A percentile compares a stretch with the other conserved stretches of the same genome.
Conservation (phyloP, 176 grass and related monocot genomes). For the Metroxylon sagu region DNA sequence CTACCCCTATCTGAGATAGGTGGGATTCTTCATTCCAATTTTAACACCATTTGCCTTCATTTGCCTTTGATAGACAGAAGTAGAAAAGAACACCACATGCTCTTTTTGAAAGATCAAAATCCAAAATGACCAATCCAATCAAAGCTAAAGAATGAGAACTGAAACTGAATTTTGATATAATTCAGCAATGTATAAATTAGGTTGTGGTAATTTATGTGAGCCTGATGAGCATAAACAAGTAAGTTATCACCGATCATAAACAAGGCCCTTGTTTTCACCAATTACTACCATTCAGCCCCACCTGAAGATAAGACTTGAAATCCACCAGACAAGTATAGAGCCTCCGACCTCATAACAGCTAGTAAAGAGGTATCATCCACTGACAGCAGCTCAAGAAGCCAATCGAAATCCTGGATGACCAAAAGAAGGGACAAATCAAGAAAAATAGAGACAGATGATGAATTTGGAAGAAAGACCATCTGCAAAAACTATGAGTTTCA, state of each 20-base stretch:
- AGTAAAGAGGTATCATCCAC: not conserved
- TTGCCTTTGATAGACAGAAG: not conserved
- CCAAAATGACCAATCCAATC: not conserved
- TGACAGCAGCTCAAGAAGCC: conserved; percentile 9
- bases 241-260: not conserved
- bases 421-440: conserved; percentile 5
- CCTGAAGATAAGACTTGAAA: conserved; percentile 3
- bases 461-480: not conserved
- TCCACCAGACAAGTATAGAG: not conserved
- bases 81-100: not conserved
- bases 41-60: not conserved
- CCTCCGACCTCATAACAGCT: not conserved
- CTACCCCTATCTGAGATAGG: not conserved
- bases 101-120: not conserved
- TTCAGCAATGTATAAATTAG: conserved; percentile 8
- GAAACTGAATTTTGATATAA: conserved; percentile 7
- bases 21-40: too few relatives aligned
- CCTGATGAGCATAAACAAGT: conserved; percentile 4
- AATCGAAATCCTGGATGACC: conserved; percentile 14
- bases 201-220: conserved; percentile 18
- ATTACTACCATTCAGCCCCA: conserved; percentile 10
- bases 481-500: too few relatives aligned
- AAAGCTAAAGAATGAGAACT: not conserved
- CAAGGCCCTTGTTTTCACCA: too few relatives aligned
- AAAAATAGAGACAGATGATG: not conserved